phyloP scores from a whole-genome alignment of 176 grass and related monocot species.

The Avena sativa region DNA sequence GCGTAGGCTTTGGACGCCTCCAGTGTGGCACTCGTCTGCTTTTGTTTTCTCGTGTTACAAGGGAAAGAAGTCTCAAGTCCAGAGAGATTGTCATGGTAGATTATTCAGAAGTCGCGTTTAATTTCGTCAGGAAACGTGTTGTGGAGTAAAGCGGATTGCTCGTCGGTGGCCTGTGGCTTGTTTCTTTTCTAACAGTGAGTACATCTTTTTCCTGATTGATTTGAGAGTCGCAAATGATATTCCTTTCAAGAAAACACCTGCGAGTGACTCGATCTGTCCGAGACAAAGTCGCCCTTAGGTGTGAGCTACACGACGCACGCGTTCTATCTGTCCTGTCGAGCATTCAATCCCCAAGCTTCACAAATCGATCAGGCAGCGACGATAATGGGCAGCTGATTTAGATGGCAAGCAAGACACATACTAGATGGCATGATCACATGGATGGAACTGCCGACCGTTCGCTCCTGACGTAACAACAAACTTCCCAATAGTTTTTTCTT shows the following conservation, averaged over 20 bases:
- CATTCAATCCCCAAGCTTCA: background rate
- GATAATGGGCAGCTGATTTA: constrained; percentile 20
- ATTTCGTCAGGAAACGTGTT: background rate
- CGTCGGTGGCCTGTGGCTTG: background rate
- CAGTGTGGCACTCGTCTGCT: constrained; percentile 3
- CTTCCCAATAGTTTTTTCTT: constrained; percentile 28
- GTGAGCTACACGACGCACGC: background rate
- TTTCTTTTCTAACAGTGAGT: background rate
- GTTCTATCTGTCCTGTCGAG: background rate
- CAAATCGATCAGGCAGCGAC: background rate
- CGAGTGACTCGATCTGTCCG: background rate
- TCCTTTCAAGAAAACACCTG: constrained; percentile 3
- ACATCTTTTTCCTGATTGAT: background rate
- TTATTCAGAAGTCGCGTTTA: constrained; percentile 22
- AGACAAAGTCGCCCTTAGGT: background rate
- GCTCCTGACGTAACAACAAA: constrained; percentile 47
- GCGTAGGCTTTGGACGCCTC: constrained; percentile 41
- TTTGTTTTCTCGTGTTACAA: background rate
- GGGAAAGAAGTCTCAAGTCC: background rate
- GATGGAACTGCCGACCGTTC: constrained; percentile 38
- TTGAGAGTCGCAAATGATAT: constrained; percentile 8
- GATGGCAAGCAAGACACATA: constrained; percentile 40
- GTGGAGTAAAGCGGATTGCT: constrained; percentile 5
- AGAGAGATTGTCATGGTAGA: constrained; percentile 5
- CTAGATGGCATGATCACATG: constrained; percentile 17